Base-by-base conservation (phyloP, 2,329 filamentous ascomycete genomes). In the Madurella fahalii region DNA sequence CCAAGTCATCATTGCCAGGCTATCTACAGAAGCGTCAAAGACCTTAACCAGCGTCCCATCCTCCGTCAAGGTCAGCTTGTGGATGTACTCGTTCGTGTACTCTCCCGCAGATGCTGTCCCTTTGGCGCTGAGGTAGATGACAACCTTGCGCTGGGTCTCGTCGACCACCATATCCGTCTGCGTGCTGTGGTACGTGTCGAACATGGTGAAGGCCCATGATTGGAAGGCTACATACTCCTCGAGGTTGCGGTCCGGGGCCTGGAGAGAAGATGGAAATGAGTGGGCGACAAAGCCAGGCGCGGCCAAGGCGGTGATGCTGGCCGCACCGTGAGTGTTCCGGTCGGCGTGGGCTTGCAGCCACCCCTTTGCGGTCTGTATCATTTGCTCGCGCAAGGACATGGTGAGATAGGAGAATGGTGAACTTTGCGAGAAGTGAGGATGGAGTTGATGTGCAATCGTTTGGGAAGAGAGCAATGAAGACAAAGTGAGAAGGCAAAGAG, bases 1-100 rank as follows among this genome's bases (percentile, higher is more conserved):
- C 16, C 31, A 50, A 2, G 12, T 40, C n/a, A 50, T 17, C 48
- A 50, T 50, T 5, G 12, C 17, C 5, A 20, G 39, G 30, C 48
- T 50, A 15, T 50, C 48, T 2, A 50, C 31, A 44, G 43, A 50
- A 18, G 48, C 41, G 43, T 50, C 48, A 37, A 50, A 50, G n/a
- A 18, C 40, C 40, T 17, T 50, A 4, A 50, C 48, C 40, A 50
- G 16, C 17, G 43, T 50, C 5, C 17, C 48, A 13, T 50, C 48
- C 18, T 50, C 48, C 5, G 48, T 50, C 40, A 50, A 31, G 12
- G 48, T 50, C n/a, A 50, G 40, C 25, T 32, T 50, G 25, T 50
- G 48, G 16, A 50, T 31, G 39, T 50, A 50, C 40, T 43, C 17
- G 48, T 37, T 50, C 40, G 31, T 34, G 48, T 43, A 50, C 37